Percentiles rank a stretch among this genome's conserved stretches.
phyloP scores from a whole-genome alignment of 192 early-diverging fungal genomes.

The Coemansia sp. region DNA sequence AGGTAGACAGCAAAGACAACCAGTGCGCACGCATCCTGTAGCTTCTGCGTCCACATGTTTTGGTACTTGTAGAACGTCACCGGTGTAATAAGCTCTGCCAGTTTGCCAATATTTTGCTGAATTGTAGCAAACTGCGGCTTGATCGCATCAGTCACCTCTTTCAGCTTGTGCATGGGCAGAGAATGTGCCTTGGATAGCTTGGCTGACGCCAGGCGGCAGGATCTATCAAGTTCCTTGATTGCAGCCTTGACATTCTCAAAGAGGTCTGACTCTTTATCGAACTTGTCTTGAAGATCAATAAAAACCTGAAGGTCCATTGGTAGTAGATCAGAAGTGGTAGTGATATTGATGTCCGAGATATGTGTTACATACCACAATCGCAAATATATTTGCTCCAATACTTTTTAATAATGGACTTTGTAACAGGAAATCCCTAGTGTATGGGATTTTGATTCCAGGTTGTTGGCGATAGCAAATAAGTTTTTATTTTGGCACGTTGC shows the following conservation, averaged over 20 bases:
- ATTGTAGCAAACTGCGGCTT: constrained; percentile 34
- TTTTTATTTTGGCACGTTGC: not conserved
- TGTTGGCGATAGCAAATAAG: not conserved
- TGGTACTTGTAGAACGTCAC: constrained; percentile 47
- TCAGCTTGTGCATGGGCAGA: constrained; percentile 22
- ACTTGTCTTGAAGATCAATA: constrained; percentile 46
- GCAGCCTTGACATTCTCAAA: constrained; percentile 29
- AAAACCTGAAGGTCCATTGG: constrained; percentile 48
- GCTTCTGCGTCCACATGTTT: constrained; percentile 36
- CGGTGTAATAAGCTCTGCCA: constrained; percentile 28
- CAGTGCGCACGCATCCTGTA: constrained; percentile 38
- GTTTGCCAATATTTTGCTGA: constrained; percentile 19
- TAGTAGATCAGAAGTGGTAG: not conserved
- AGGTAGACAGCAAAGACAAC: constrained; percentile 42
- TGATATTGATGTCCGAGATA: not conserved
- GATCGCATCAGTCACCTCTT: constrained; percentile 18
- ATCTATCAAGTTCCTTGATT: constrained; percentile 39
- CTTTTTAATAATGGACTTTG: not conserved
- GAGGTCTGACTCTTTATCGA: constrained; percentile 41
- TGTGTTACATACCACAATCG: not conserved
- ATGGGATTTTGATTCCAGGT: not conserved
- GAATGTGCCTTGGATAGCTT: constrained; percentile 46
- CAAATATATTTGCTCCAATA: not conserved
- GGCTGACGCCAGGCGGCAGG: constrained; percentile 39
- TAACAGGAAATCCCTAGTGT: not conserved